Base-by-base conservation (phyloP, 2,329 filamentous ascomycete genomes). In the Paraphaeosphaeria sporulosa region DNA sequence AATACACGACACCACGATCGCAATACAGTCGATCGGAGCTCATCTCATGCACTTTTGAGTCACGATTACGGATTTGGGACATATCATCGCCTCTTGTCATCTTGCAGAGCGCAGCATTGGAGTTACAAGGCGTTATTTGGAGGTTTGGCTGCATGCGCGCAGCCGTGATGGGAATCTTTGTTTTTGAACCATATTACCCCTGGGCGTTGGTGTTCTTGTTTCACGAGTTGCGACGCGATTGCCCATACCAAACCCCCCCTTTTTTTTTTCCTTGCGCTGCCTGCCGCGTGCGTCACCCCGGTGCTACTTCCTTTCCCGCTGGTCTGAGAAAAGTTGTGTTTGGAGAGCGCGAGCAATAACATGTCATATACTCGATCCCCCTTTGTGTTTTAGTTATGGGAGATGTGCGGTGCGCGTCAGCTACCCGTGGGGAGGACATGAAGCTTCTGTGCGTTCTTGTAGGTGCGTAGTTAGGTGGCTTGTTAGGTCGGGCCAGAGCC, bases 21-120 rank as follows among this genome's bases (percentile, higher is more conserved):
- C 65, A 58, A 53, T 56, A 65, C 64, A 36, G 48, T 27, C 64
- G 67, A 70, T 68, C 69, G 67, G 68, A 67, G 65, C 64, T 71
- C 65, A 67, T 66, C 61, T 62, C 63, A 71, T 63, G 66, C 66
- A 68, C 67, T 67, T 65, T 65, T 72, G 65, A 70, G 69, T 71
- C 66, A 76, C 70, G 74, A 76, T 69, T 61, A 65, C 66, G 72
- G 67, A 69, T 64, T 58, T 70, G 71, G 72, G 71, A 67, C 64
- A 75, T 69, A 70, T 72, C 68, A 72, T 75, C 73, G 72, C 70
- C 72, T 76, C 72, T 74, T 66, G 64, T 64, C 69, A 72, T 71
- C 66, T 65, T 64, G 62, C 66, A 73, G 73, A 75, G 73, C 71
- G 71, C 72, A 76, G 74, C 74, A 76, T 76, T 65, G 74, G 74